Base-by-base conservation (phyloP, 805 yeast genomes). In the Maudiozyma bulderi region DNA sequence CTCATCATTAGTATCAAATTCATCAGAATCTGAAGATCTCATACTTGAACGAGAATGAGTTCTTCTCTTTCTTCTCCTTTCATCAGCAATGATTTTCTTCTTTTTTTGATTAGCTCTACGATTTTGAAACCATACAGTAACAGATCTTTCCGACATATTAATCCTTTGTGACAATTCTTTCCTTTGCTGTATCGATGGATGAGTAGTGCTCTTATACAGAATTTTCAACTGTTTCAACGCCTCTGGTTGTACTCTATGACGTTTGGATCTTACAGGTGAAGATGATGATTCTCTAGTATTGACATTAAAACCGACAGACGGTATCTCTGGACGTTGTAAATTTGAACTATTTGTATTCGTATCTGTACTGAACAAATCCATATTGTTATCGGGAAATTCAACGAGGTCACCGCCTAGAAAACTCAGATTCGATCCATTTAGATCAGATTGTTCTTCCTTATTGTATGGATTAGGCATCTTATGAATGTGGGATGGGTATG, bases 51-150 rank as follows among this genome's bases (percentile, higher is more conserved):
- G 14, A 20, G 26, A 20, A 20, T 20, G 28, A 29, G 20, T n/a
- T 41, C 41, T 29, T 26, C 50, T 46, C 11, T 48, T 34, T 31
- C 13, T 46, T 33, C 47, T 52, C 10, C 41, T 45, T 34, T 46
- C 43, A 10, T 37, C 6, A 26, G 30, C 30, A 6, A 39, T 11
- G 14, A 26, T 39, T 28, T n/a, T 42, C 30, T 51, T 49, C 65
- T 84, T 84, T 58, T 89, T 73, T 42, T 80, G 74, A 62, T 85
- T 86, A 20, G 93, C 93, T 53, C 97, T 70, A 57, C 90, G 72
- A 62, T 88, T 88, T 65, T 89, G 97, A 60, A 87, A 89, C 96
- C 96, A 89, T 41, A 89, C 89, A 48, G 95, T 74, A 2, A 89
- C 95, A 11, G 90, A 86, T 53, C 93, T 77, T 57, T 89, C 96